Percentiles rank a stretch among this genome's conserved stretches.
Evolutionary conservation across 2,329 filamentous ascomycete genomes (phyloP).

Genomic region (Neopestalotiopsis rosae): DNA sequence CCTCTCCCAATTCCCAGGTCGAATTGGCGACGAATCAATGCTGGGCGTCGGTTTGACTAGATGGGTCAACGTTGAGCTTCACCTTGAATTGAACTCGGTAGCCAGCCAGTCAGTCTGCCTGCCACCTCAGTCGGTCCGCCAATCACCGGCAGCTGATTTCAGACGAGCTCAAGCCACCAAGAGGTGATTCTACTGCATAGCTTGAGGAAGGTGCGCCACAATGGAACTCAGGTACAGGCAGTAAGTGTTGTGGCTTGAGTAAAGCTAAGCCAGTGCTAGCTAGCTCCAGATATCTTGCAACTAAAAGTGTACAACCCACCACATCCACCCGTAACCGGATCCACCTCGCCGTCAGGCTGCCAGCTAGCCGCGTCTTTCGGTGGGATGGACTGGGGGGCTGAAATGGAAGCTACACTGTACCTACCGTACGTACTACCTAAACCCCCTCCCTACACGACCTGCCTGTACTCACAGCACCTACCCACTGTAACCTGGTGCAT

Average conservation of each 20-base stretch:
- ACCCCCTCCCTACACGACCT: too few relatives aligned
- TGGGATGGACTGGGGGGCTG: constrained; percentile 10
- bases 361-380: constrained; percentile 41
- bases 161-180: constrained; percentile 13
- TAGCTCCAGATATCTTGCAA: background rate
- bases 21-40: constrained; percentile 20
- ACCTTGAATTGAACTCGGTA: constrained; percentile 15
- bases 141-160: constrained; percentile 21
- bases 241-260: constrained; percentile 4
- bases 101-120: background rate
- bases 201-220: constrained; percentile 2
- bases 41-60: background rate
- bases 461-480: background rate
- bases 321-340: background rate
- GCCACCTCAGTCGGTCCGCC: constrained; percentile 18
- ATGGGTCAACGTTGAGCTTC: constrained; percentile 16
- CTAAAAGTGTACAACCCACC: background rate
- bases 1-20: constrained; percentile 35
- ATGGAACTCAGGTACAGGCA: background rate
- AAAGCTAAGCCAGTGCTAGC: background rate
- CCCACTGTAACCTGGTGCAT: background rate
- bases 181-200: background rate
- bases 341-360: constrained; percentile 38
- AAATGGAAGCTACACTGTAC: background rate
- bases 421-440: background rate